A percentile compares a stretch with the other conserved stretches of the same genome.
These are phyloP conservation scores for Puccinia coronata DNA, from an alignment of 1,284 basidiomycete species.

Conservation along the genomic window DNA sequence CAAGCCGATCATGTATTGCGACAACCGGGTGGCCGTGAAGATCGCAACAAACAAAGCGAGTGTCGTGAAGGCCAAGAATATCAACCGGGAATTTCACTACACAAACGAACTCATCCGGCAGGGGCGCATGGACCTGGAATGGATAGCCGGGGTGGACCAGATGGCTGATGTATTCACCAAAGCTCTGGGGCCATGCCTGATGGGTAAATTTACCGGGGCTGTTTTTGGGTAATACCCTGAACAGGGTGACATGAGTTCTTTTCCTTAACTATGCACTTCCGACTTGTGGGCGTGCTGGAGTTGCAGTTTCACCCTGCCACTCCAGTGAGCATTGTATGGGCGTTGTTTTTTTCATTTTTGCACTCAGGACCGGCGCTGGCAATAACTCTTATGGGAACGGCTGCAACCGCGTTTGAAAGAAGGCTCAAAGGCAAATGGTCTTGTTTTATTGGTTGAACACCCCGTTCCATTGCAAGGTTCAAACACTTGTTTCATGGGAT, in stretches of 20 bases:
- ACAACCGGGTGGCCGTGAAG: neutral
- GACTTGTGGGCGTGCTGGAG: neutral
- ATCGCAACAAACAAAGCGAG: neutral
- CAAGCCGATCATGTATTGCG: neutral
- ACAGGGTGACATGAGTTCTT: neutral
- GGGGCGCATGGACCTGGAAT: neutral
- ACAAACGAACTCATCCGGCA: neutral
- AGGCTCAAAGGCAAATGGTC: too few species aligned
- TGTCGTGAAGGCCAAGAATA: neutral
- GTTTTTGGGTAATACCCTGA: neutral
- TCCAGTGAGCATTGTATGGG: too few species aligned
- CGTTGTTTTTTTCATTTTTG: neutral
- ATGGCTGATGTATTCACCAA: neutral
- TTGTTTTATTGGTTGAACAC: too few species aligned
- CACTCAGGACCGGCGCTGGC: too few species aligned
- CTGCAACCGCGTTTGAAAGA: too few species aligned
- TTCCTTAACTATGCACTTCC: neutral
- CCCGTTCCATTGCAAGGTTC: too few species aligned
- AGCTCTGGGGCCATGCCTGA: neutral
- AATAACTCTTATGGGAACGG: too few species aligned
- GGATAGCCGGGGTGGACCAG: neutral
- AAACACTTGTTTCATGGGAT: too few species aligned
- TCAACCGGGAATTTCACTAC: slow-evolving; percentile 11
- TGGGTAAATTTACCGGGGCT: neutral
- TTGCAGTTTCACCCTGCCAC: neutral